Base-by-base conservation (phyloP, 2,329 filamentous ascomycete species). In the Alternaria burnsii region DNA sequence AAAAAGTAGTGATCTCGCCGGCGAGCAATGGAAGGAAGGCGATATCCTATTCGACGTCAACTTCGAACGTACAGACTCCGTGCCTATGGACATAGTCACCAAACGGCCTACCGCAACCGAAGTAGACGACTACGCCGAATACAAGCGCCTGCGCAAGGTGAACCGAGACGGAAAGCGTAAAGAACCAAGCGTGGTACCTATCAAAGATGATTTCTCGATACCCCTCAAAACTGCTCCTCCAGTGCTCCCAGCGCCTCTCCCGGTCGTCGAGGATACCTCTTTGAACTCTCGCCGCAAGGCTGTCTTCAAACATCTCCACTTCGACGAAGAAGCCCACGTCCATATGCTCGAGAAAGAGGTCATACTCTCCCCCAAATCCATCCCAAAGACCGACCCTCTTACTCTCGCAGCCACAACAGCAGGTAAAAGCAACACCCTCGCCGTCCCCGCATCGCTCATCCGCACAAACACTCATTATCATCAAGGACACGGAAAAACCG, bases 91-190 rank as follows among this genome's bases (percentile, higher is more conserved):
- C 8, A 67, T 75, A 10, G 76, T 82, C 6, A 62, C 79, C 20
- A 69, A 69, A 41, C 77, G 77, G 30, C 82, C 82, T 0, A 76
- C 72, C 14, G 72, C 79, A 1, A 79, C 79, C 42, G 82, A 84
- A 56, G 62, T 82, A 6, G 82, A 84, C 59, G 82, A 84, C 54
- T 84, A 83, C 57, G 63, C 67, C 5, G 81, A 83, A 52, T 84
- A 82, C 71, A 84, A 84, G 64, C 78, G 80, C 1, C 60, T 82
- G 8, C 69, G 73, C 9, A 75, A 67, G 11, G 16, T 67, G 16
- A 46, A 72, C 20, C 70, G 66, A 5, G 69, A 72, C 4, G 30
- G 52, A 0, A 67, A 55, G 9, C 64, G 47, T 20, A 64, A 58
- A 30, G 61, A 38, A n/a, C 18, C 48, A 28, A 32, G 7, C 22